These are phyloP conservation scores for Neofusicoccum cordaticola DNA, from an alignment of 2,329 filamentous ascomycete species.

Conservation along the genomic window DNA sequence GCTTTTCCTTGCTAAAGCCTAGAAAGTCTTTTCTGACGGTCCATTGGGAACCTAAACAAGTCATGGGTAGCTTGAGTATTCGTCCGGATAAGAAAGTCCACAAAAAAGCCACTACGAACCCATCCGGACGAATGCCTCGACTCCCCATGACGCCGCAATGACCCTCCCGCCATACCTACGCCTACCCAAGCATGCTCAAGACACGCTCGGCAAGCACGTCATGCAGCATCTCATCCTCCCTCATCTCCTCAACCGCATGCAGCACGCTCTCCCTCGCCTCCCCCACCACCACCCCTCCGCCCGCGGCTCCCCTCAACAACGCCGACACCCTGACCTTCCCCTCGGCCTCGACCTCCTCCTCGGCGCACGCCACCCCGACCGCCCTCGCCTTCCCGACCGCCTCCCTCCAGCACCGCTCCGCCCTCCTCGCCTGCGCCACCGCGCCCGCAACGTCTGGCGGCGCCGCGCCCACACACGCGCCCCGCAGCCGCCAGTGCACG, in stretches of 20 bases:
- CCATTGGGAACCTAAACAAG: too few relatives aligned
- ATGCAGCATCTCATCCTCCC: neutral
- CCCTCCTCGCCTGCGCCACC: neutral
- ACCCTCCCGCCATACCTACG: neutral
- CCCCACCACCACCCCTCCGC: neutral
- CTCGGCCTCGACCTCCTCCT: slow-evolving; percentile 1
- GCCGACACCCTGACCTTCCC: neutral
- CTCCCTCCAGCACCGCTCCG: slow-evolving; percentile 1
- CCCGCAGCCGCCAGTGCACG: slow-evolving; percentile 12
- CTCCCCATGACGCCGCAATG: too few relatives aligned
- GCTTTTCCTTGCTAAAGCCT: neutral
- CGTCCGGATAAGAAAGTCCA: too few relatives aligned
- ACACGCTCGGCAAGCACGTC: neutral
- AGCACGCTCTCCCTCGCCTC: slow-evolving; percentile 1
- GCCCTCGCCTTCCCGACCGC: neutral
- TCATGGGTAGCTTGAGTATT: too few relatives aligned
- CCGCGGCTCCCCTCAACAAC: neutral
- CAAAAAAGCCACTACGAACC: too few relatives aligned
- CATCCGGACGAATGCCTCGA: too few relatives aligned
- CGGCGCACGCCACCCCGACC: slow-evolving; percentile 3
- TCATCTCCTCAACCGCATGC: slow-evolving; percentile 8
- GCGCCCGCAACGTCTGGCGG: neutral
- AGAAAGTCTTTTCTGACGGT: too few relatives aligned
- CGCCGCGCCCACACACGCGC: neutral
- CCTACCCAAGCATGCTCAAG: neutral